Percentiles rank a stretch among this genome's conserved stretches.
Evolutionary conservation across 352 stramenopile genomes (phyloP).

Genomic region (Peronospora belbahrii): DNA sequence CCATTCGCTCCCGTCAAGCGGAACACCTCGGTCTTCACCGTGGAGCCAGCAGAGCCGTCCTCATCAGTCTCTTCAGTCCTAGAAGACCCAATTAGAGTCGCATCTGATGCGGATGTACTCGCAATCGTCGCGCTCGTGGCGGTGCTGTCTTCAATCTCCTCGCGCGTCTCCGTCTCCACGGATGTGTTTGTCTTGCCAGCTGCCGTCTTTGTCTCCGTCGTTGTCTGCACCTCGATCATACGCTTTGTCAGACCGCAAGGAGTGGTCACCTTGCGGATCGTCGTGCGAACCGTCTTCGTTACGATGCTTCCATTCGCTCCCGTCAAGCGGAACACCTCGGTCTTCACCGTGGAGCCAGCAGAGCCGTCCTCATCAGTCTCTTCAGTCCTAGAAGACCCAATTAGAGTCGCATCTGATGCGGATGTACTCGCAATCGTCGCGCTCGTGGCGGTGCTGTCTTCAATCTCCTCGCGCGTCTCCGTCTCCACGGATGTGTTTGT

Average conservation of each 20-base stretch:
- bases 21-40: conserved; percentile 25
- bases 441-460: conserved; percentile 4
- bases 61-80: conserved; percentile 15
- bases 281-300: conserved; percentile 27
- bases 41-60: conserved; percentile 9
- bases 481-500: conserved; percentile 2
- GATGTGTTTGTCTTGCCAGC: conserved; percentile 12
- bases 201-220: conserved; percentile 10
- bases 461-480: conserved; percentile 16
- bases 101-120: conserved; percentile 7
- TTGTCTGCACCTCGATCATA: conserved; percentile 19
- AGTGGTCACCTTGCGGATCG: conserved; percentile 14
- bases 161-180: conserved; percentile 15
- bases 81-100: conserved; percentile 16
- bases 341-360: conserved; percentile 17
- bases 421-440: conserved; percentile 1
- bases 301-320: conserved; percentile 16
- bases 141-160: conserved; percentile 12
- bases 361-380: conserved; percentile 16
- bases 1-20: conserved; percentile 14
- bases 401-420: conserved; percentile 10
- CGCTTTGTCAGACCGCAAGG: conserved; percentile 13
- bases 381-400: conserved; percentile 15
- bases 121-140: neutral
- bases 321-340: conserved; percentile 14